A percentile compares a stretch with the other conserved stretches of the same genome.
Evolutionary conservation across 768 basidiomycete genomes (phyloP).

Genomic region (Leccinum aurantiacum): DNA sequence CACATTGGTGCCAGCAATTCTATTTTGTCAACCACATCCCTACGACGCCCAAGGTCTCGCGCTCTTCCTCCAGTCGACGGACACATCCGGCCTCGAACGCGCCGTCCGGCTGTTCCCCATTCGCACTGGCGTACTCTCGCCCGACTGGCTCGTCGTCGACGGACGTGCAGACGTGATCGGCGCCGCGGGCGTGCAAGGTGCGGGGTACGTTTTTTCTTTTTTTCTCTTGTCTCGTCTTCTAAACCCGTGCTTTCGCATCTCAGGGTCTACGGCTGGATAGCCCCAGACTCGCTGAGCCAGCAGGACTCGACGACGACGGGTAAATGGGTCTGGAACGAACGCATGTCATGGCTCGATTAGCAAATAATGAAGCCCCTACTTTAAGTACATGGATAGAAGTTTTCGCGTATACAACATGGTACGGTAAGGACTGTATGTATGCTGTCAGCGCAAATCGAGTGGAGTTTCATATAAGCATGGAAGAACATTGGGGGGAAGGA

Average conservation of each 20-base stretch:
- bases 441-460: slow-evolving; percentile 1
- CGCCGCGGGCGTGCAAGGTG: slow-evolving; percentile 70
- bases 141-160: slow-evolving; percentile 75
- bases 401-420: slow-evolving; percentile 25
- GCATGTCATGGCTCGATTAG: slow-evolving; percentile 51
- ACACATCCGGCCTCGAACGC: slow-evolving; percentile 60
- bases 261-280: slow-evolving; percentile 25
- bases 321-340: slow-evolving; percentile 47
- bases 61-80: slow-evolving; percentile 63
- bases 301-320: slow-evolving; percentile 19
- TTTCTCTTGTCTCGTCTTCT: not conserved
- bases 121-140: slow-evolving; percentile 73
- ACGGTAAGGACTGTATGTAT: slow-evolving; percentile 28
- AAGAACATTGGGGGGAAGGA: slow-evolving; percentile 1
- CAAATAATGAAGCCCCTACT: slow-evolving; percentile 25
- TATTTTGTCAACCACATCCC: slow-evolving; percentile 55
- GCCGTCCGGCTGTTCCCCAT: slow-evolving; percentile 76
- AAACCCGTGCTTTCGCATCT: not conserved
- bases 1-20: slow-evolving; percentile 33
- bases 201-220: slow-evolving; percentile 55
- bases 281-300: slow-evolving; percentile 11
- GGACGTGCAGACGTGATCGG: slow-evolving; percentile 54
- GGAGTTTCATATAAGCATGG: slow-evolving; percentile 21
- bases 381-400: slow-evolving; percentile 24
- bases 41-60: slow-evolving; percentile 32